Base-by-base conservation (phyloP, 1,284 basidiomycete species). In the Ceratobasidium sp. region DNA sequence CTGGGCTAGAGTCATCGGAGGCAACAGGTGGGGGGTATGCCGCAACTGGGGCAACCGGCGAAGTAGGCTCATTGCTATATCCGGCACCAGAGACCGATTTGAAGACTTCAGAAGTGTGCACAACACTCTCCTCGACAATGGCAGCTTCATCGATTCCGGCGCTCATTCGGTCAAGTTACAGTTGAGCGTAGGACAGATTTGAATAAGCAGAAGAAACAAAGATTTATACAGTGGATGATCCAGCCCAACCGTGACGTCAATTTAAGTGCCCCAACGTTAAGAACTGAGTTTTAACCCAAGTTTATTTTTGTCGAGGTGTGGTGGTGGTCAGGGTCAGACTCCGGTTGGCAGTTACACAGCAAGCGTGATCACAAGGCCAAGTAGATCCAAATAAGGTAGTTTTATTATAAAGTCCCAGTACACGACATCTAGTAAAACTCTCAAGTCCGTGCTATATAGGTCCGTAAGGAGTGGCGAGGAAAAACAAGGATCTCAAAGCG, bases 11-110 rank as follows among this genome's bases (percentile, higher is more conserved):
- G 27, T 69, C 69, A n/a, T 69, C 52, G 20, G 53, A 45, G 1
- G 52, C 31, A n/a, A 35, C 79, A 40, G 78, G 75, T 12, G 83
- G 81, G 50, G 85, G 83, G 74, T 80, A 84, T 2, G 80, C 80
- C 20, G 85, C 85, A 45, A 87, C 78, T 7, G 86, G 85, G n/a
- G 82, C 79, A 2, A 81, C 75, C 1, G 86, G 84, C 15, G 85
- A 85, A 7, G 83, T 84, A 34, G 83, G 82, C 31, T 71, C 68
- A 15, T 68, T 40, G 38, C 25, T n/a, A 22, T 45, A n/a, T n/a
- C n/a, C n/a, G n/a, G 45, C 13, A 22, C 8, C 45, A 47, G 20
- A n/a, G n/a, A n/a, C n/a, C 7, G 38, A 40, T 8, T 40, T 17
- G 17, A 17, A 40, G 38, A 40, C 38, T 17, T 8, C 8, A 40